Base-by-base conservation (phyloP, 331 rosid genomes). In the Telfairia occidentalis region DNA sequence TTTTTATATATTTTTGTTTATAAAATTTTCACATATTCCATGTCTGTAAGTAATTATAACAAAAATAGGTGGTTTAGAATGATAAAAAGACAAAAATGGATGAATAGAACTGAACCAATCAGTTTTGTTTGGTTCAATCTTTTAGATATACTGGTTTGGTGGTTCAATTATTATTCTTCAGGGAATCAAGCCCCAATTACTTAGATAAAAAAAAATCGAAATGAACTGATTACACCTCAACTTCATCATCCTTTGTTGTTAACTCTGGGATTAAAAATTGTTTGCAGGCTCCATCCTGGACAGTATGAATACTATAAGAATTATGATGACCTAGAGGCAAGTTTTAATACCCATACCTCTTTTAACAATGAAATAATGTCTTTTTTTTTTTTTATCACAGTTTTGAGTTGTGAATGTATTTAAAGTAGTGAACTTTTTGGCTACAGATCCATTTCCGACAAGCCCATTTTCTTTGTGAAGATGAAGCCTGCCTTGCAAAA, bases 241-340 rank as follows among this genome's bases (percentile, higher is more conserved):
- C 12, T n/a, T 11, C 48, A 11, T 38, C 30, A 38, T 65, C n/a
- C 72, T 45, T 71, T 24, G 19, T 58, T 19, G 43, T 49, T 60
- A 75, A 50, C 57, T 58, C 29, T 38, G 48, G 15, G 35, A 43
- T 71, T 81, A 35, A 64, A 71, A 42, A 2, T 74, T 59, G 79
- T 78, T 71, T 86, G 85, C 90, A 95, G 99, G 89, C 96, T 81
- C 81, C 91, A 83, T 81, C 96, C 96, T 38, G 97, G 93, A 45
- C 95, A 90, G 4, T 88, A 88, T 71, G 99, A 92, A 57, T 90
- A 92, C 80, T 95, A 78, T 79, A 88, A 88, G 90, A 87, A 90
- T 80, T 95, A 95, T 77, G 96, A 95, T 82, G 97, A 95, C 81
- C 87, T 95, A 3, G 99, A 95, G 96, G 99, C 81, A 85, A 87